Percentiles rank a stretch among this genome's conserved stretches.
These are phyloP conservation scores for Stemphylium beticola DNA, from an alignment of 2,329 filamentous ascomycete genomes.

Conservation along the genomic window DNA sequence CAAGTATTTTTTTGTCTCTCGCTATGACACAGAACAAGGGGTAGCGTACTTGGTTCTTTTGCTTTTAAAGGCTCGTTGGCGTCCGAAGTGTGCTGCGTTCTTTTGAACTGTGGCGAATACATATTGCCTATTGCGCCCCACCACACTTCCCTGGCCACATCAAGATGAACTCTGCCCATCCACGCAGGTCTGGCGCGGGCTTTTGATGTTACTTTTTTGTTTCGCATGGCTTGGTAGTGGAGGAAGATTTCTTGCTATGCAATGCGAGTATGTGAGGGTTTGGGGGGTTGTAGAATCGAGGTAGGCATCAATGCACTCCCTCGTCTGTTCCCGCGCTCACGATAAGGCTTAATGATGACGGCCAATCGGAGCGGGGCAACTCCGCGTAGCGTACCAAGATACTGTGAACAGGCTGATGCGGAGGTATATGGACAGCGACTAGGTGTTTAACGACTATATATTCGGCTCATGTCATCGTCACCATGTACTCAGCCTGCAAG, in stretches of 20 bases:
- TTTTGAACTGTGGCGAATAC: too few species aligned
- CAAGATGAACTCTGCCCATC: background rate
- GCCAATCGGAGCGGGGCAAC: conserved; percentile 17
- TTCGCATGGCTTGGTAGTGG: background rate
- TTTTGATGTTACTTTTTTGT: background rate
- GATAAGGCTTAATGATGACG: background rate
- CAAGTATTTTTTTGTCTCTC: too few species aligned
- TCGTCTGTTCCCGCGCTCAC: background rate
- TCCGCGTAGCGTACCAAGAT: conserved; percentile 5
- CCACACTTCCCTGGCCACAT: background rate
- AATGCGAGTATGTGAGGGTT: background rate
- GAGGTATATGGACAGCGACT: background rate
- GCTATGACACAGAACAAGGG: too few species aligned
- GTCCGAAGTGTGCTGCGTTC: background rate
- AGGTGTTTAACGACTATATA: too few species aligned
- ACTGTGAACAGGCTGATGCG: background rate
- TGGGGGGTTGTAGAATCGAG: background rate
- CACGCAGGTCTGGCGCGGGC: background rate
- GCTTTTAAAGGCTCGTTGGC: background rate
- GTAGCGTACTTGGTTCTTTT: background rate
- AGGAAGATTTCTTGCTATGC: background rate
- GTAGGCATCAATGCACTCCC: background rate
- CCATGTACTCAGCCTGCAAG: background rate
- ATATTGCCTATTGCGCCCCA: conserved; percentile 2
- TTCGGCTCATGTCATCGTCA: background rate